phyloP scores from a whole-genome alignment of 352 stramenopile species.

The Saprolegnia diclina region DNA sequence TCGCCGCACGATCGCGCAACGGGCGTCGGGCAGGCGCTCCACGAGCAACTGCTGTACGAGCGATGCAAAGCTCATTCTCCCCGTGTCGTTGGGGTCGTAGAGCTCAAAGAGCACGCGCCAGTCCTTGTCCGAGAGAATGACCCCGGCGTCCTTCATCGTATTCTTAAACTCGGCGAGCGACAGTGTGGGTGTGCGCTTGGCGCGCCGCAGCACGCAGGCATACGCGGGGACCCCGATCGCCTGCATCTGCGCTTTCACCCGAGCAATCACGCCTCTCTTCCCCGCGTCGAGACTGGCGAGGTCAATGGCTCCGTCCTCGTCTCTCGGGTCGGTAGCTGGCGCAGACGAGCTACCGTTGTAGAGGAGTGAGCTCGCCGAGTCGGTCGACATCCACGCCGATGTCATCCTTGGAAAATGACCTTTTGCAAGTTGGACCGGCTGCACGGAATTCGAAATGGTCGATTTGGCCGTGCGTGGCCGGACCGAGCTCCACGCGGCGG shows the following conservation, averaged over 20 bases:
- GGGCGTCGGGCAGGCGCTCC: not conserved
- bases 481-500: not conserved
- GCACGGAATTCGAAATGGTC: not conserved
- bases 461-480: not conserved
- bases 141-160: constrained; percentile 17
- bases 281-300: constrained; percentile 1
- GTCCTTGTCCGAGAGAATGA: constrained; percentile 21
- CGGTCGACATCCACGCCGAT: constrained; percentile 9
- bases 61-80: not conserved
- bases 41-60: not conserved
- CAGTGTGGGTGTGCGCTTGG: not conserved
- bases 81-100: constrained; percentile 6
- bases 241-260: constrained; percentile 13
- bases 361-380: constrained; percentile 22
- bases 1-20: constrained; percentile 9
- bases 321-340: not conserved
- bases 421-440: not conserved
- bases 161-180: constrained; percentile 8
- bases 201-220: not conserved
- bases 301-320: not conserved
- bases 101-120: constrained; percentile 21
- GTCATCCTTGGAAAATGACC: constrained; percentile 6
- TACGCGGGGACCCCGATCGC: not conserved
- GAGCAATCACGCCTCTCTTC: not conserved
- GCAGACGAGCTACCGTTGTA: not conserved